Conservation (phyloP, 2,329 filamentous ascomycete genomes). For the Chaetomiaceae sp. region DNA sequence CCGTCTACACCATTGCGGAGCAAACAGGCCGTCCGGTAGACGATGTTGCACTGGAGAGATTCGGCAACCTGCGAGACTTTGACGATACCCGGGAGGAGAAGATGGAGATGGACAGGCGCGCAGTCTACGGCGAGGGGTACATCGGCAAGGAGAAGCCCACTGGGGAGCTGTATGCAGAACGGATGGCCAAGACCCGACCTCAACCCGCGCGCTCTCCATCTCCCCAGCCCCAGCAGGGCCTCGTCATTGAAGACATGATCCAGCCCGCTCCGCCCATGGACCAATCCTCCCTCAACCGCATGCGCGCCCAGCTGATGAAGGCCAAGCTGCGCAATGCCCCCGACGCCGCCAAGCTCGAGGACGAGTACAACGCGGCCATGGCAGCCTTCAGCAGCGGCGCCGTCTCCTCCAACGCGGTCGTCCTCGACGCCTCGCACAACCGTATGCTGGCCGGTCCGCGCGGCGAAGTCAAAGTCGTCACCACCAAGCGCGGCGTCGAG, state of each 20-base stretch:
- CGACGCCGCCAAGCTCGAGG: conserved; percentile 71
- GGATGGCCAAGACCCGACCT: conserved; percentile 53
- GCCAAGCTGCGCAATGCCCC: conserved; percentile 78
- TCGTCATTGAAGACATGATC: conserved; percentile 51
- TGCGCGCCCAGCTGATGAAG: conserved; percentile 94
- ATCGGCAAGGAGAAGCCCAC: conserved; percentile 80
- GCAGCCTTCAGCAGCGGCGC: conserved; percentile 47
- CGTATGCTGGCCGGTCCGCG: conserved; percentile 74
- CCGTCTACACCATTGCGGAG: conserved; percentile 74
- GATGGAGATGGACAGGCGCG: conserved; percentile 78
- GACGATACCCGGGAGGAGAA: conserved; percentile 92
- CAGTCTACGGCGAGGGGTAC: conserved; percentile 80
- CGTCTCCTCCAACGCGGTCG: conserved; percentile 58
- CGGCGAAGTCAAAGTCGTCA: conserved; percentile 70
- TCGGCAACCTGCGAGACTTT: conserved; percentile 76
- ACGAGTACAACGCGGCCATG: conserved; percentile 74
- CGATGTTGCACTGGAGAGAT: conserved; percentile 77
- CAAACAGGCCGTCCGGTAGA: conserved; percentile 70
- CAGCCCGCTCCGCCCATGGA: conserved; percentile 56
- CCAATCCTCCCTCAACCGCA: conserved; percentile 76
- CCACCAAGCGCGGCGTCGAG: conserved; percentile 77
- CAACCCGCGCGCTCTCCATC: conserved; percentile 27
- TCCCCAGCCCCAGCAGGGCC: conserved; percentile 46
- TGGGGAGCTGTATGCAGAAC: conserved; percentile 78
- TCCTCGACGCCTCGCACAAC: conserved; percentile 84